These are phyloP conservation scores for Curvularia sp. DNA, from an alignment of 2,329 filamentous ascomycete genomes.

Conservation along the genomic window DNA sequence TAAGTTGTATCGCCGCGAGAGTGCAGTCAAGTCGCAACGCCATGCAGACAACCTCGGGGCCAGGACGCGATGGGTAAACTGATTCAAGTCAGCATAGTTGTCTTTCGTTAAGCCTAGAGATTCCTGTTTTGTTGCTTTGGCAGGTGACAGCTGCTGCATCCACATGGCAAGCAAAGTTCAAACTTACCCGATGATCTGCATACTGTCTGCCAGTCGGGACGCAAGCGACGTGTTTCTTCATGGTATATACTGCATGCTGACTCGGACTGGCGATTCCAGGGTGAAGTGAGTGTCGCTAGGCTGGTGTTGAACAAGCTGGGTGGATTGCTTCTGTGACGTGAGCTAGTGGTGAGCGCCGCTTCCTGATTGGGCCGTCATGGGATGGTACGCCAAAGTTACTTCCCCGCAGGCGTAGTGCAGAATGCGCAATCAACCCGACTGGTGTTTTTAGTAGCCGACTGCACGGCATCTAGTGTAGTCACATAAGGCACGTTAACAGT, in stretches of 20 bases:
- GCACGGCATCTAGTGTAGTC: too few relatives aligned
- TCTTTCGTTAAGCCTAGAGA: not conserved
- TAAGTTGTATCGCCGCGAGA: constrained; percentile 57
- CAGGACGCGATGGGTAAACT: constrained; percentile 23
- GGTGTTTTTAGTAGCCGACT: not conserved
- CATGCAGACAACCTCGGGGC: constrained; percentile 42
- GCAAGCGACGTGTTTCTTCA: constrained; percentile 33
- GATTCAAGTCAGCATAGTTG: constrained; percentile 8
- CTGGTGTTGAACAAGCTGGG: not conserved
- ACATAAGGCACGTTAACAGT: too few relatives aligned
- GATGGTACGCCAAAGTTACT: not conserved
- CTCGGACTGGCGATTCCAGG: not conserved
- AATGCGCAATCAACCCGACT: not conserved
- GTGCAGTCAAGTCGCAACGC: constrained; percentile 55
- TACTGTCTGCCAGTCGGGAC: constrained; percentile 34
- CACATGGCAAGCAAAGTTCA: not conserved
- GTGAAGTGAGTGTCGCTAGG: constrained; percentile 7
- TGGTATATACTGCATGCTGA: constrained; percentile 14
- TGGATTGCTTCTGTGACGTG: constrained; percentile 13
- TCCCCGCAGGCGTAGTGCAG: not conserved
- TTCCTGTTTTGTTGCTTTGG: not conserved
- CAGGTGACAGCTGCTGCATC: not conserved
- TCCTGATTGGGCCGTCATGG: constrained; percentile 6
- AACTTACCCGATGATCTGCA: constrained; percentile 36
- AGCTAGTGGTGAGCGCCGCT: constrained; percentile 10